These are phyloP conservation scores for Calamus simplicifolius DNA, from an alignment of 176 grass and related monocot genomes.

Conservation along the genomic window DNA sequence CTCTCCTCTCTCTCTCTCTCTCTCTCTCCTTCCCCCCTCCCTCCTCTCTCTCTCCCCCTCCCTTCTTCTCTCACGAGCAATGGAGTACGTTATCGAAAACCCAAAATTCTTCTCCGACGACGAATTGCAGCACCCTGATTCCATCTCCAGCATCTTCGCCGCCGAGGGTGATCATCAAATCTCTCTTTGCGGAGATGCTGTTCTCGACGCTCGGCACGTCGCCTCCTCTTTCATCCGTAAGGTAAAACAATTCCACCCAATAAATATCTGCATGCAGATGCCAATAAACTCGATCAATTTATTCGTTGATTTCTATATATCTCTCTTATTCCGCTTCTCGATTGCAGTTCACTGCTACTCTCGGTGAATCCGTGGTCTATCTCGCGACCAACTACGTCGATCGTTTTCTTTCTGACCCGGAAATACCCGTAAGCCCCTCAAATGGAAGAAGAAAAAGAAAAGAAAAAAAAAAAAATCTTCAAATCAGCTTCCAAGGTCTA, in stretches of 20 bases:
- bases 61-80: neutral
- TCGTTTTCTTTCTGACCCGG: conserved; percentile 79
- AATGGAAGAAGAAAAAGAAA: no score
- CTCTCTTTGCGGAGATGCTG: conserved; percentile 5
- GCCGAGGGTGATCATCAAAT: conserved; percentile 34
- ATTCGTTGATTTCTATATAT: no score
- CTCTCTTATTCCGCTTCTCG: no score
- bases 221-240: conserved; percentile 52
- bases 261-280: no score
- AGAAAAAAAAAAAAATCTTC: no score
- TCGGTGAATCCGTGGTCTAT: conserved; percentile 68
- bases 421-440: conserved; percentile 40
- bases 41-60: no score
- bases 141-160: conserved; percentile 40
- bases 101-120: conserved; percentile 42
- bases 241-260: conserved; percentile 12
- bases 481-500: neutral
- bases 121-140: conserved; percentile 16
- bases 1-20: neutral
- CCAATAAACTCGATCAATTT: no score
- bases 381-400: conserved; percentile 94
- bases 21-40: neutral
- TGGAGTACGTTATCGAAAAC: conserved; percentile 69
- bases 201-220: conserved; percentile 24
- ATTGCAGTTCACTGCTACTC: neutral